Evolutionary conservation across 2,329 filamentous ascomycete species (phyloP).

Genomic region (Scortechinia acanthostroma): DNA sequence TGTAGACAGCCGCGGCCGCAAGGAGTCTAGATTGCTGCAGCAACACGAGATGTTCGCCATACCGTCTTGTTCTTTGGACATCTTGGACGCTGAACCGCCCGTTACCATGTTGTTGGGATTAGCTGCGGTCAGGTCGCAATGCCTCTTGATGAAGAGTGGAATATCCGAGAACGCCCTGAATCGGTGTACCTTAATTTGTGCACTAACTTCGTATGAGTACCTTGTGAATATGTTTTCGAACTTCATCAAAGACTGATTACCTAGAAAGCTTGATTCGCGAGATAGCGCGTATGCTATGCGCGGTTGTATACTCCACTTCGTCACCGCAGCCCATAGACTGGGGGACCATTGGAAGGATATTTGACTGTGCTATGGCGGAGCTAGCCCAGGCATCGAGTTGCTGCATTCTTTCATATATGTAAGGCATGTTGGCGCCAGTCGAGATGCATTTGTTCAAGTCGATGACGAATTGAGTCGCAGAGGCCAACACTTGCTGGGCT

Average conservation of each 20-base stretch:
- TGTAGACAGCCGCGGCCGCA: background rate
- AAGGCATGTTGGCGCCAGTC: slow-evolving; percentile 20
- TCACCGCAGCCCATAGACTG: slow-evolving; percentile 8
- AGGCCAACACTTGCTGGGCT: slow-evolving; percentile 28
- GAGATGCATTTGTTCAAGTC: slow-evolving; percentile 26
- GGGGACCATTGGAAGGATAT: slow-evolving; percentile 11
- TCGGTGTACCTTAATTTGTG: slow-evolving; percentile 33
- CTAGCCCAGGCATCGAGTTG: slow-evolving; percentile 27
- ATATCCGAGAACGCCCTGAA: slow-evolving; percentile 34
- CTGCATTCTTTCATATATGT: slow-evolving; percentile 28
- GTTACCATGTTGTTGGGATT: slow-evolving; percentile 5
- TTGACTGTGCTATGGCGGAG: slow-evolving; percentile 20
- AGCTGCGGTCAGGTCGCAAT: slow-evolving; percentile 29
- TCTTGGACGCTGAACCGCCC: slow-evolving; percentile 7
- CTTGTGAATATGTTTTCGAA: background rate
- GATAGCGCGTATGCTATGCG: slow-evolving; percentile 27
- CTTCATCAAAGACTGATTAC: slow-evolving; percentile 10
- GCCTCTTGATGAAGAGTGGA: slow-evolving; percentile 31
- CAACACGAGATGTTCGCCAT: background rate
- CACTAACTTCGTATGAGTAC: slow-evolving; percentile 15
- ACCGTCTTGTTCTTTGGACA: background rate
- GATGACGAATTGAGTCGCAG: slow-evolving; percentile 27
- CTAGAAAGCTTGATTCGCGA: slow-evolving; percentile 31
- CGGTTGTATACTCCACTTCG: slow-evolving; percentile 21
- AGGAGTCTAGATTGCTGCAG: background rate